A percentile compares a stretch with the other conserved stretches of the same genome.
Conservation (phyloP, 257 asterid species). For the Nemophila menziesii region DNA sequence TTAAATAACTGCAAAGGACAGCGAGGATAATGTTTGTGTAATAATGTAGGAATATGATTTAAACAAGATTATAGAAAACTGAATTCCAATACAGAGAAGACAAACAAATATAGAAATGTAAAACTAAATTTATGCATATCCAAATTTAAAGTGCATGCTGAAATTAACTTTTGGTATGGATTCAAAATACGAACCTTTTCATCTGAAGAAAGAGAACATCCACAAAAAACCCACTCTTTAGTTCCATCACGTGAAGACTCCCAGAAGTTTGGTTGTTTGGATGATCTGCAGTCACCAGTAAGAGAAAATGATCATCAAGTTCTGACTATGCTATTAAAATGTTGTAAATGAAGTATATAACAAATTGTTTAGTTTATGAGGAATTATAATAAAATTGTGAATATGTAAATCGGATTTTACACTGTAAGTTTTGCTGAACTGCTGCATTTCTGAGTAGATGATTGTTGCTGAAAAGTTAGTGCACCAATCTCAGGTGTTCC, state of each 20-base stretch:
- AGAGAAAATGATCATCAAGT: background rate
- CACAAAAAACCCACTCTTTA: constrained; percentile 61
- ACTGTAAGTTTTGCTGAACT: constrained; percentile 17
- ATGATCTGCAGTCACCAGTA: constrained; percentile 23
- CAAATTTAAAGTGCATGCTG: background rate
- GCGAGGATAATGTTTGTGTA: constrained; percentile 8
- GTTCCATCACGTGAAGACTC: constrained; percentile 28
- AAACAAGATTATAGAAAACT: background rate
- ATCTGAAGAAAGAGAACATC: constrained; percentile 69
- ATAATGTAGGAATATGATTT: background rate
- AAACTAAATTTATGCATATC: too few relatives aligned
- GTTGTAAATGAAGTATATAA: too few relatives aligned
- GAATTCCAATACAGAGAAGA: background rate
- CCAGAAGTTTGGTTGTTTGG: constrained; percentile 30
- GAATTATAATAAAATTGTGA: background rate
- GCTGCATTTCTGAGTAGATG: constrained; percentile 18
- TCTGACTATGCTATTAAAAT: too few relatives aligned
- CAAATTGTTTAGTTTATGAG: background rate
- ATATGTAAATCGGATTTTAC: constrained; percentile 29
- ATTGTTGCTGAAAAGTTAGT: constrained; percentile 14
- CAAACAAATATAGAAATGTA: too few relatives aligned
- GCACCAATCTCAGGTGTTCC: constrained; percentile 21
- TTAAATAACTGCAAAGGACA: constrained; percentile 3
- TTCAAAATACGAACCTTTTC: constrained; percentile 65
- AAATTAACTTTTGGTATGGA: background rate